phyloP scores from a whole-genome alignment of 176 grass and related monocot genomes.

The Phyllostachys edulis region DNA sequence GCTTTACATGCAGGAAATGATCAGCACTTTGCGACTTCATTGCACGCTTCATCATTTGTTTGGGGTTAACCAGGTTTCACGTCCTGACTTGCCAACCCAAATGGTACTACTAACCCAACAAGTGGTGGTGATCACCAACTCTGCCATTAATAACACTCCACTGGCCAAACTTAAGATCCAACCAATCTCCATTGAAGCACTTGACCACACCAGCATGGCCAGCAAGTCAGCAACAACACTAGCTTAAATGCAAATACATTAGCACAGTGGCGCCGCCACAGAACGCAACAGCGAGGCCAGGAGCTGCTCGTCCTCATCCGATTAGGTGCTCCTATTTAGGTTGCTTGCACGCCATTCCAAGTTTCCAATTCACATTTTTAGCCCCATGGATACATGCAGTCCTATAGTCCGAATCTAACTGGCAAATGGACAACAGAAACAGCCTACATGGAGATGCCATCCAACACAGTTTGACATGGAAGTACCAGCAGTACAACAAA shows the following conservation, averaged over 20 bases:
- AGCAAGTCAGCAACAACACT: background rate
- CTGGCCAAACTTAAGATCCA: background rate
- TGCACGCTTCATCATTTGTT: background rate
- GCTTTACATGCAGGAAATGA: background rate
- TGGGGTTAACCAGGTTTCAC: background rate
- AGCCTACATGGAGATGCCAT: background rate
- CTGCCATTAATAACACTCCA: background rate
- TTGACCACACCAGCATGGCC: conserved; percentile 1
- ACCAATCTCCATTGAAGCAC: conserved; percentile 8
- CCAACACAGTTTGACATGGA: background rate
- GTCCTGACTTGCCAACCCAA: background rate
- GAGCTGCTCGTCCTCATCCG: background rate
- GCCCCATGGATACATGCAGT: no score
- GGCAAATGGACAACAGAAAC: background rate
- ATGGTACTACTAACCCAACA: background rate
- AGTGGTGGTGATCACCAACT: conserved; percentile 18
- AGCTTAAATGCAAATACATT: background rate
- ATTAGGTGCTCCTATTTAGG: background rate
- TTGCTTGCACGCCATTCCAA: conserved; percentile 31
- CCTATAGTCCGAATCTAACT: no score
- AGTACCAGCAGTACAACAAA: background rate
- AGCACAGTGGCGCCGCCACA: background rate
- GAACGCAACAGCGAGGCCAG: background rate
- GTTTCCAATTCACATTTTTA: background rate
- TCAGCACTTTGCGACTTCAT: background rate